phyloP scores from a whole-genome alignment of 164 flowering plant genomes.

The Magnolia changhungtana region DNA sequence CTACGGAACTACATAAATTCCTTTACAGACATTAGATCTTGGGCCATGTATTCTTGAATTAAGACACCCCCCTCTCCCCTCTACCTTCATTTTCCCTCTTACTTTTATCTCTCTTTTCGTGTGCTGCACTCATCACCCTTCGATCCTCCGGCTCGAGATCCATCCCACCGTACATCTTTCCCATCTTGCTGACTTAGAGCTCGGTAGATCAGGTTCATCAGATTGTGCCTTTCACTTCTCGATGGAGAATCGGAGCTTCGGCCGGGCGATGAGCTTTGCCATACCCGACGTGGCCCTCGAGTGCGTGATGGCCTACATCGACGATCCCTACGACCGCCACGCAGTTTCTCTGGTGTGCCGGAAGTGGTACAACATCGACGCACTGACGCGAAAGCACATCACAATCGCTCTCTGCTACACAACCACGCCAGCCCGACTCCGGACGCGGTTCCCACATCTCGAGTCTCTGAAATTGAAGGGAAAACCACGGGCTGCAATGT shows the following conservation, averaged over 20 bases:
- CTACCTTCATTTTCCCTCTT: too few relatives aligned
- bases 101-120: too few relatives aligned
- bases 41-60: too few relatives aligned
- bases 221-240: conserved; percentile 9
- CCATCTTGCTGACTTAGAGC: too few relatives aligned
- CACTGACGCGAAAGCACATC: conserved; percentile 66
- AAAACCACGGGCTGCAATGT: conserved; percentile 95
- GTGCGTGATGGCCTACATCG: conserved; percentile 58
- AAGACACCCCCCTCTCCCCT: too few relatives aligned
- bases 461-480: conserved; percentile 86
- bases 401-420: conserved; percentile 86
- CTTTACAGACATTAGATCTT: too few relatives aligned
- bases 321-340: conserved; percentile 68
- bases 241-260: conserved; percentile 21
- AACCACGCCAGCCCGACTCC: conserved; percentile 55
- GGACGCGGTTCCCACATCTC: conserved; percentile 49
- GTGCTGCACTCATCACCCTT: too few relatives aligned
- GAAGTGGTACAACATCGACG: conserved; percentile 70
- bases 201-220: too few relatives aligned
- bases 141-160: too few relatives aligned
- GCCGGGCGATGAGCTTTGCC: conserved; percentile 20
- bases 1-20: too few relatives aligned
- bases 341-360: conserved; percentile 74
- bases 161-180: too few relatives aligned
- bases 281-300: conserved; percentile 53